Percentiles rank a stretch among this genome's conserved stretches.
Conservation (phyloP, 768 basidiomycete genomes). For the Pisolithus albus region DNA sequence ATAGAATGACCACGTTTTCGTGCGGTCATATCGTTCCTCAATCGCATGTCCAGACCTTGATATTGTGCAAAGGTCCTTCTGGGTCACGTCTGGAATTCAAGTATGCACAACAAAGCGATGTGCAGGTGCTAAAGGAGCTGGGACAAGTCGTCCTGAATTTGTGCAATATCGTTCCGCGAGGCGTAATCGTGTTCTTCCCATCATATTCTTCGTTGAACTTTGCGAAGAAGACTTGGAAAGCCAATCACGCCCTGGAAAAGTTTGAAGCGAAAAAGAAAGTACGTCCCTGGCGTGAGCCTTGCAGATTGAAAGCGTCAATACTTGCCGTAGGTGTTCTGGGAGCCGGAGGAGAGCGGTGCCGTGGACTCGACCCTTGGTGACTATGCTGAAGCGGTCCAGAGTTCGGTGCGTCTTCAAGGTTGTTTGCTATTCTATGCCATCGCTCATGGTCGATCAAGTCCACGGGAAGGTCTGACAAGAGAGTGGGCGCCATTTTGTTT, state of each 20-base stretch:
- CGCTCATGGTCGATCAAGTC: slow-evolving; percentile 17
- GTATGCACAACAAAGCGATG: slow-evolving; percentile 63
- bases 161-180: slow-evolving; percentile 69
- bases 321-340: slow-evolving; percentile 71
- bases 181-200: slow-evolving; percentile 91
- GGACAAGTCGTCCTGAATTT: slow-evolving; percentile 83
- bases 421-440: neutral
- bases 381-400: slow-evolving; percentile 50
- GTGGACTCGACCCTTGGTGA: slow-evolving; percentile 73
- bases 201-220: slow-evolving; percentile 78
- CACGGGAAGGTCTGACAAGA: slow-evolving; percentile 19
- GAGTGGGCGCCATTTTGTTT: slow-evolving; percentile 72
- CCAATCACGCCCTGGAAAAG: slow-evolving; percentile 53
- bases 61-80: slow-evolving; percentile 67
- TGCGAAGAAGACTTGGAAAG: slow-evolving; percentile 61
- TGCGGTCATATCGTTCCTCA: slow-evolving; percentile 90
- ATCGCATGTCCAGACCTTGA: slow-evolving; percentile 68
- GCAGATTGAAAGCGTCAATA: neutral
- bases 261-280: slow-evolving; percentile 73
- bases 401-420: slow-evolving; percentile 12
- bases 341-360: slow-evolving; percentile 64
- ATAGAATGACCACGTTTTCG: slow-evolving; percentile 71
- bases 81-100: slow-evolving; percentile 78
- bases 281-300: slow-evolving; percentile 5
- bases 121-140: slow-evolving; percentile 65